Base-by-base conservation (phyloP, 768 basidiomycete species). In the Ramaria sp. region DNA sequence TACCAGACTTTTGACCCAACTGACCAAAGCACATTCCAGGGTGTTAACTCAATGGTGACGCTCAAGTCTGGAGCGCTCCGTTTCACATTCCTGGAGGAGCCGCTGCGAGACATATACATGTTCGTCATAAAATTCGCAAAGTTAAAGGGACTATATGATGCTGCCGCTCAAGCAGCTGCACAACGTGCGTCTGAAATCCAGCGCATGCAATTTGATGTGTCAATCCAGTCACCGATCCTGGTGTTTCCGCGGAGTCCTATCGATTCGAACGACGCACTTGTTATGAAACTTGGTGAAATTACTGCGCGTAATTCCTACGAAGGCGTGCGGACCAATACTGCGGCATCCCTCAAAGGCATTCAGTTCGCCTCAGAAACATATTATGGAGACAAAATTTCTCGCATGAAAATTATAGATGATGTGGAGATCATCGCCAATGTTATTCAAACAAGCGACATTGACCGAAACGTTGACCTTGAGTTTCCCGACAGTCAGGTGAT, bases 171-270 rank as follows among this genome's bases (percentile, higher is more conserved):
- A 64, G 95, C 81, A 20, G 96, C 96, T 37, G 92, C 89, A 24
- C 90, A 97, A 65, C 76, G 78, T 47, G 96, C 93, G 4, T 82
- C 90, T n/a, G 89, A 88, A 66, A 87, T 94, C n/a, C 84, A 88
- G 61, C 79, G 83, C 50, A 93, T 98, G 88, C 81, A 89, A 66
- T 97, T 93, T 69, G 79, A 91, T 56, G 66, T 98, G n/a, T 81
- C 83, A 24, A 73, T 98, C 63, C 90, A 87, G 69, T 85, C 93
- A 0, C 96, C 96, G 0, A 97, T 99, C 60, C 66, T 98, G 45
- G 73, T 95, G 24, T 83, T 97, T 63, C 96, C 96, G 10, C 77
- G 80, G 7, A 74, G 86, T 62, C 72, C 83, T 2, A 66, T 74
- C 1, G 67, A 64, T 5, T 82, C 83, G 7, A 71, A 68, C 12